Percentiles rank a stretch among this genome's conserved stretches.
phyloP scores from a whole-genome alignment of 768 basidiomycete species.

The Kwoniella mangroviensis region DNA sequence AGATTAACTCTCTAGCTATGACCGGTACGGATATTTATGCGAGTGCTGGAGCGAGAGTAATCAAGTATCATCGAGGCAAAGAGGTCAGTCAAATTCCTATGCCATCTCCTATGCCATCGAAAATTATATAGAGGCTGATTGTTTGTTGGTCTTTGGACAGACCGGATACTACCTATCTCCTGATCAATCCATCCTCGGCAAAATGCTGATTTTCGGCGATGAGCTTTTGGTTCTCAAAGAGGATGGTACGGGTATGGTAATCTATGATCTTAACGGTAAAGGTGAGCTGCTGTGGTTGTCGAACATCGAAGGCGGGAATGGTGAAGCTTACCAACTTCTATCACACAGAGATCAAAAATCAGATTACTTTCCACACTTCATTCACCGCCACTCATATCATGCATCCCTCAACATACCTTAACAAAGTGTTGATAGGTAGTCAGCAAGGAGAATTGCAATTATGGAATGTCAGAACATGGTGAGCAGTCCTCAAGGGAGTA shows the following conservation, averaged over 20 bases:
- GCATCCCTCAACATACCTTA: constrained; percentile 94
- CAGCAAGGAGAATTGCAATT: constrained; percentile 80
- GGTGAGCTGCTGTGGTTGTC: constrained; percentile 60
- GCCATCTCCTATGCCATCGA: neutral
- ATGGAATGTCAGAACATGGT: constrained; percentile 92
- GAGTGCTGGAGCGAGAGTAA: constrained; percentile 68
- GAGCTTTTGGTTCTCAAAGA: constrained; percentile 79
- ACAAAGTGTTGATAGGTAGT: constrained; percentile 88
- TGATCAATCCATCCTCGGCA: constrained; percentile 61
- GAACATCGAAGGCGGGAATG: too few species aligned
- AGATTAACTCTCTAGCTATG: constrained; percentile 76
- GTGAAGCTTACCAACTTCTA: too few species aligned
- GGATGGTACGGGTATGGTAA: constrained; percentile 73
- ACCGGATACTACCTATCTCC: constrained; percentile 27
- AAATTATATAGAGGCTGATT: too few species aligned
- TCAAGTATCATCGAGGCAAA: constrained; percentile 86
- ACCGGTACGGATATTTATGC: constrained; percentile 87
- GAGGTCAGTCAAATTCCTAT: constrained; percentile 63
- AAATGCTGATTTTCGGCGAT: constrained; percentile 77
- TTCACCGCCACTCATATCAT: constrained; percentile 85
- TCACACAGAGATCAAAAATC: constrained; percentile 65
- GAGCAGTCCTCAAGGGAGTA: constrained; percentile 60
- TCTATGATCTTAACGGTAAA: constrained; percentile 72
- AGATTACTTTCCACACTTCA: constrained; percentile 76
- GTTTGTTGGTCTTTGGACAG: constrained; percentile 3